phyloP scores from a whole-genome alignment of 2,329 filamentous ascomycete genomes.

The Myriosclerotinia duriaeana region DNA sequence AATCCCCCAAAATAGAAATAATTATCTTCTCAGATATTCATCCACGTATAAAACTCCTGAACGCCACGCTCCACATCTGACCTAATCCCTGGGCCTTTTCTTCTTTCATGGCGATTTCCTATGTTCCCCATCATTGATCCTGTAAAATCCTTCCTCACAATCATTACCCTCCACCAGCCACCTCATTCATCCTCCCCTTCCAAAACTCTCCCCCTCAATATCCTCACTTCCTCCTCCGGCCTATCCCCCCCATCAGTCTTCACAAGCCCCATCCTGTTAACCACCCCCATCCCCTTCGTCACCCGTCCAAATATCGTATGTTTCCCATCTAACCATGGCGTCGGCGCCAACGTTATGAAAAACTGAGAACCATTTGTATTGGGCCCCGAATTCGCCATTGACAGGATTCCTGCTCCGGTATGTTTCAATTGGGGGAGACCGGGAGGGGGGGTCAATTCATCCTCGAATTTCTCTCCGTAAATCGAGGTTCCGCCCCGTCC shows the following conservation, averaged over 20 bases:
- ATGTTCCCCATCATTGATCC: background rate
- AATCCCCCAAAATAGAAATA: too few species aligned
- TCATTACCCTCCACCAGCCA: background rate
- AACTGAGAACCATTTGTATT: conserved; percentile 96
- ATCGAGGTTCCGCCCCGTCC: conserved; percentile 86
- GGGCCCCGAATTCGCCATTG: conserved; percentile 93
- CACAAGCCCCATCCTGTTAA: conserved; percentile 84
- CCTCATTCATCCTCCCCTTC: conserved; percentile 50
- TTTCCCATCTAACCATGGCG: conserved; percentile 95
- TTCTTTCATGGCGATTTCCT: too few species aligned
- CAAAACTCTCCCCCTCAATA: conserved; percentile 69
- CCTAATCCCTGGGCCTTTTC: too few species aligned
- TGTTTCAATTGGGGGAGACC: conserved; percentile 68
- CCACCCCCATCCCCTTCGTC: conserved; percentile 76
- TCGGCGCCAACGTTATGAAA: conserved; percentile 90
- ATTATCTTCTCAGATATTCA: too few species aligned
- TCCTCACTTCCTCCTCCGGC: conserved; percentile 79
- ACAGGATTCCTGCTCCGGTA: conserved; percentile 88
- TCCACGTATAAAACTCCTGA: background rate
- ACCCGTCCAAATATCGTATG: conserved; percentile 96
- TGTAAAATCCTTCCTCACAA: background rate
- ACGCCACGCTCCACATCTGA: background rate
- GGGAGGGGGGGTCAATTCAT: conserved; percentile 70
- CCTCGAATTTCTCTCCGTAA: conserved; percentile 90
- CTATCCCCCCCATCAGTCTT: conserved; percentile 79